Conservation (phyloP, 75 land plant species). For the Cupressus sempervirens region DNA sequence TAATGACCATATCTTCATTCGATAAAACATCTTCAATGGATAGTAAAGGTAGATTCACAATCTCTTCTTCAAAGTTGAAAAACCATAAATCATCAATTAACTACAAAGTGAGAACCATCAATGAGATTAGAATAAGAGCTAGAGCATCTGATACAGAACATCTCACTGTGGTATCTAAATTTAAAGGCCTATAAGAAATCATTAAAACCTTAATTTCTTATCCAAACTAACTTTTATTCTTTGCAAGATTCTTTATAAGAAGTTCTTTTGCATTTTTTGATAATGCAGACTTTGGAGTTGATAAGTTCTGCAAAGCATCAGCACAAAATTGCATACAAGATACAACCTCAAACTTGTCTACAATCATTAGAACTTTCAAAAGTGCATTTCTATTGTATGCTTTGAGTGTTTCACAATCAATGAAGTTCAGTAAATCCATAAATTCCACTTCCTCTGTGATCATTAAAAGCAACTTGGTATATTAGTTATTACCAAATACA, state of each 20-base stretch:
- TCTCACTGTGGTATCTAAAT: neutral
- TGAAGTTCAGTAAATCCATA: slow-evolving; percentile 46
- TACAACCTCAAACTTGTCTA: slow-evolving; percentile 50
- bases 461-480: neutral
- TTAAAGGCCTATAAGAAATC: neutral
- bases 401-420: slow-evolving; percentile 41
- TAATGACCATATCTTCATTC: too few relatives aligned
- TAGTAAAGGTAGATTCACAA: slow-evolving; percentile 31
- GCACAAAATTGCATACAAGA: slow-evolving; percentile 42
- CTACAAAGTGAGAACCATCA: neutral
- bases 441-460: slow-evolving; percentile 41
- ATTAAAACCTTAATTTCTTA: neutral
- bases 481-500: slow-evolving; percentile 6
- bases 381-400: slow-evolving; percentile 26
- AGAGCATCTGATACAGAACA: neutral
- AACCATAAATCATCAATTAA: neutral
- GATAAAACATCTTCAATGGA: slow-evolving; percentile 34
- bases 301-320: slow-evolving; percentile 29
- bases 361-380: slow-evolving; percentile 44
- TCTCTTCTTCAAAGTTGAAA: slow-evolving; percentile 18
- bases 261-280: slow-evolving; percentile 27
- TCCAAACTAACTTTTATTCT: neutral
- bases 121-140: neutral
- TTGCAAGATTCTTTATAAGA: slow-evolving; percentile 16
- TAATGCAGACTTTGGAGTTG: slow-evolving; percentile 40